These are phyloP conservation scores for Mycena maculata DNA, from an alignment of 768 basidiomycete genomes.

Conservation along the genomic window DNA sequence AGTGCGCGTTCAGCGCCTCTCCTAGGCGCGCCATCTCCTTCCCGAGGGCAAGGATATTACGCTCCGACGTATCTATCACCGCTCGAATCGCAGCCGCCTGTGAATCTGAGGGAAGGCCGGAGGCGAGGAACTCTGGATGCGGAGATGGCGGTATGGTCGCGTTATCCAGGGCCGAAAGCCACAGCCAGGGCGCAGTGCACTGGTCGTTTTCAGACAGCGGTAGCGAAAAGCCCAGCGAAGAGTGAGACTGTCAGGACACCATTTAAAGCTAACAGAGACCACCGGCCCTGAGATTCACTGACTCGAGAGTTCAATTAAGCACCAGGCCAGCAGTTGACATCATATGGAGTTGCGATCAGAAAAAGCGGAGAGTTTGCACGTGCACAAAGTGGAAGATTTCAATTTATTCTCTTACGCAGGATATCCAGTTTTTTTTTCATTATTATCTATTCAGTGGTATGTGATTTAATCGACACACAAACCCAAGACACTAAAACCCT, in stretches of 20 bases:
- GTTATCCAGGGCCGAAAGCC: neutral
- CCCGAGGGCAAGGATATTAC: neutral
- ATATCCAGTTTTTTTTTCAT: neutral
- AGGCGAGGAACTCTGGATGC: neutral
- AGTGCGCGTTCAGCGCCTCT: neutral
- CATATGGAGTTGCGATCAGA: no score
- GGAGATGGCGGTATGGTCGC: neutral
- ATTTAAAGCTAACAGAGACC: no score
- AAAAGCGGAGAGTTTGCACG: conserved; percentile 14
- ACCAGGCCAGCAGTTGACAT: no score
- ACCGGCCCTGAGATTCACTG: no score
- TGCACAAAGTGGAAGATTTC: neutral
- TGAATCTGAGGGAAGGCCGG: neutral
- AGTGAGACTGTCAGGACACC: no score
- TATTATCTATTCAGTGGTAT: conserved; percentile 17
- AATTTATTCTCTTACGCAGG: neutral
- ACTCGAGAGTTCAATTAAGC: no score
- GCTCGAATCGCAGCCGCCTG: neutral
- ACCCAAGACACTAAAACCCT: neutral
- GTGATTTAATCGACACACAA: conserved; percentile 13
- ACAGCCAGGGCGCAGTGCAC: neutral
- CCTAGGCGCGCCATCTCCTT: neutral
- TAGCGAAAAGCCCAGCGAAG: no score
- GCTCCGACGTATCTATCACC: neutral
- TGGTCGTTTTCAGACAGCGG: no score